phyloP scores from a whole-genome alignment of 768 basidiomycete genomes.

The Kwoniella bestiolae region DNA sequence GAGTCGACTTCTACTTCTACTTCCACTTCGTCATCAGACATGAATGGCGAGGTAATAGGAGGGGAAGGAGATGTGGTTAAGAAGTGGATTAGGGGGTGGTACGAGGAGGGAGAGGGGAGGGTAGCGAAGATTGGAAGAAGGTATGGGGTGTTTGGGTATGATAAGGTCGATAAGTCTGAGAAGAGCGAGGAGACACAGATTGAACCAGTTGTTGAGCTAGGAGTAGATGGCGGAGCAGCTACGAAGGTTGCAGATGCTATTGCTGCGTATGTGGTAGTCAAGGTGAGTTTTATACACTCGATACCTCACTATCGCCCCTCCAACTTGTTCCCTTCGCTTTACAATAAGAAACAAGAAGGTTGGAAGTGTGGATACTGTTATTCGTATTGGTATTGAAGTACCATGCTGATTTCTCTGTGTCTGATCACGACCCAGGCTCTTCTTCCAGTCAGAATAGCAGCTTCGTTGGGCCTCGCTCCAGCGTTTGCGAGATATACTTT shows the following conservation, averaged over 20 bases:
- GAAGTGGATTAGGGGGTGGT: constrained; percentile 64
- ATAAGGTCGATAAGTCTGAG: background rate
- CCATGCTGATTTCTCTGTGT: too few relatives aligned
- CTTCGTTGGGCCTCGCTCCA: constrained; percentile 74
- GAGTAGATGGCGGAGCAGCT: constrained; percentile 60
- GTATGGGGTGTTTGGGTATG: constrained; percentile 80
- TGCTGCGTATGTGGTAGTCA: constrained; percentile 77
- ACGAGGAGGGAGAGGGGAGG: constrained; percentile 76
- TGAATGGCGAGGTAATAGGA: constrained; percentile 6
- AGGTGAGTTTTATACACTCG: constrained; percentile 67
- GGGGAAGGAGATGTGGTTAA: constrained; percentile 30
- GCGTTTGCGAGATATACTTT: constrained; percentile 65
- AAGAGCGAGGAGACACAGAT: too few relatives aligned
- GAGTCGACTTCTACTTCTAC: background rate
- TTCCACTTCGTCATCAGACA: too few relatives aligned
- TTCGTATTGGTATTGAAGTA: too few relatives aligned
- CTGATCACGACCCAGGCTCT: constrained; percentile 63
- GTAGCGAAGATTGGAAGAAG: constrained; percentile 71
- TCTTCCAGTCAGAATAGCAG: constrained; percentile 71
- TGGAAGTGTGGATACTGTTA: too few relatives aligned
- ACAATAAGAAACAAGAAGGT: too few relatives aligned
- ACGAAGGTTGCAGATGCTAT: constrained; percentile 82
- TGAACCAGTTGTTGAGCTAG: background rate
- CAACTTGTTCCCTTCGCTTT: too few relatives aligned
- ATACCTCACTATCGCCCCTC: too few relatives aligned